Percentiles rank a stretch among this genome's conserved stretches.
These are phyloP conservation scores for Phanerochaete carnosa DNA, from an alignment of 768 basidiomycete genomes.

Conservation along the genomic window DNA sequence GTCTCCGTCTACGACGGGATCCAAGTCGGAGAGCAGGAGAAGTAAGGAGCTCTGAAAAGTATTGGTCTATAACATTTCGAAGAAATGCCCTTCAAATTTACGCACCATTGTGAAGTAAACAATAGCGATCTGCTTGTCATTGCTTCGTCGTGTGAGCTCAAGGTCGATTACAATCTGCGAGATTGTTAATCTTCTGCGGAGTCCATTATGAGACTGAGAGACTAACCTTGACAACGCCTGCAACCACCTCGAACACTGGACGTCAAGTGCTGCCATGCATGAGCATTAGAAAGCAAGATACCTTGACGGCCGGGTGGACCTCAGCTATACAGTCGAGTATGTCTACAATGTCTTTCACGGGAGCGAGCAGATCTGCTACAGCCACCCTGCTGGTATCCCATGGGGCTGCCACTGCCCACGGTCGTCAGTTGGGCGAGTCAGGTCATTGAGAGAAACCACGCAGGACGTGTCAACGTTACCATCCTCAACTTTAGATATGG, in stretches of 20 bases:
- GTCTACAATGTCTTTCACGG: constrained; percentile 19
- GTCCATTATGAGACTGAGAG: not conserved
- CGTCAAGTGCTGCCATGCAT: too few species aligned
- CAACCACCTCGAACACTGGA: constrained; percentile 1
- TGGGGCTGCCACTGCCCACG: not conserved
- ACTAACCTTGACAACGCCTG: not conserved
- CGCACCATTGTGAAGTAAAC: constrained; percentile 23
- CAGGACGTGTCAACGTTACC: too few species aligned
- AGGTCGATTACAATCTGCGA: constrained; percentile 18
- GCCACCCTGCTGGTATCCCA: not conserved
- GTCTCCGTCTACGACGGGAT: constrained; percentile 17
- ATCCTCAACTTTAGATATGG: not conserved
- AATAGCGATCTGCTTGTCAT: constrained; percentile 23
- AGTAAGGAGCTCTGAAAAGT: constrained; percentile 11
- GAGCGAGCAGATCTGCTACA: constrained; percentile 14
- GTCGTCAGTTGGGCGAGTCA: too few species aligned
- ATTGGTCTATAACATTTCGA: not conserved
- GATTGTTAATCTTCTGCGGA: not conserved
- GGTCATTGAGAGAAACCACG: too few species aligned
- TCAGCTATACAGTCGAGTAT: constrained; percentile 18
- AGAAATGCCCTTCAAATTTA: too few species aligned
- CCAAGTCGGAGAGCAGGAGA: constrained; percentile 16
- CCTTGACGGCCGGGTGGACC: constrained; percentile 10
- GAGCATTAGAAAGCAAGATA: too few species aligned
- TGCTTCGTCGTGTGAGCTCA: constrained; percentile 17